Percentiles rank a stretch among this genome's conserved stretches.
Conservation (phyloP, 192 early-diverging fungal species). For the Podila minutissima region DNA sequence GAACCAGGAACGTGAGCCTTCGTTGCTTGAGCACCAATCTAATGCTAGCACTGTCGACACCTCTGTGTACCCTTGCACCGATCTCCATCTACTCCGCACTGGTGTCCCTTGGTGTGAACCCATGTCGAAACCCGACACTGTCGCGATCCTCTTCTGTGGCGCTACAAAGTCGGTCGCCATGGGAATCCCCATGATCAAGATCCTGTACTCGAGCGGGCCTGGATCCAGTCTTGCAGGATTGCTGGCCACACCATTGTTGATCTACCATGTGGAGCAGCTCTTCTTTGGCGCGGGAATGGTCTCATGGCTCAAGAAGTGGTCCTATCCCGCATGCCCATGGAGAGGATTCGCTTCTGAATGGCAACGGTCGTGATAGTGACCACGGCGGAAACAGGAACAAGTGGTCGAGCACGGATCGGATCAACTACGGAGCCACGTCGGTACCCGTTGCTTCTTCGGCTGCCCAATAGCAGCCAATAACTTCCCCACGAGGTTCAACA, state of each 20-base stretch:
- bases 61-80: not conserved
- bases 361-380: too few relatives aligned
- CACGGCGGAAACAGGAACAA: too few relatives aligned
- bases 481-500: too few relatives aligned
- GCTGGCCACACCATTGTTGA: slow-evolving; percentile 69
- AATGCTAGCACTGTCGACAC: too few relatives aligned
- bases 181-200: slow-evolving; percentile 80
- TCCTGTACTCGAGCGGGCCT: slow-evolving; percentile 65
- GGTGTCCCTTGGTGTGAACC: slow-evolving; percentile 23
- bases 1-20: slow-evolving; percentile 13
- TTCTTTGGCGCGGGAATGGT: slow-evolving; percentile 71
- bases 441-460: too few relatives aligned
- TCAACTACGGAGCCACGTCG: too few relatives aligned
- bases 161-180: slow-evolving; percentile 81
- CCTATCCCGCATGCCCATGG: too few relatives aligned
- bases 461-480: too few relatives aligned
- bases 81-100: slow-evolving; percentile 1
- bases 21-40: too few relatives aligned
- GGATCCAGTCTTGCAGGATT: slow-evolving; percentile 58
- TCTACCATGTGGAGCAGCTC: slow-evolving; percentile 79
- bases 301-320: slow-evolving; percentile 60
- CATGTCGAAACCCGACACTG: slow-evolving; percentile 61
- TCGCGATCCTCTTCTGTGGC: slow-evolving; percentile 75
- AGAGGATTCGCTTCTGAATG: too few relatives aligned
- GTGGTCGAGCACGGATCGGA: too few relatives aligned